These are phyloP conservation scores for Tardiomyces digboiensis DNA, from an alignment of 1,139 yeast genomes.

Conservation along the genomic window DNA sequence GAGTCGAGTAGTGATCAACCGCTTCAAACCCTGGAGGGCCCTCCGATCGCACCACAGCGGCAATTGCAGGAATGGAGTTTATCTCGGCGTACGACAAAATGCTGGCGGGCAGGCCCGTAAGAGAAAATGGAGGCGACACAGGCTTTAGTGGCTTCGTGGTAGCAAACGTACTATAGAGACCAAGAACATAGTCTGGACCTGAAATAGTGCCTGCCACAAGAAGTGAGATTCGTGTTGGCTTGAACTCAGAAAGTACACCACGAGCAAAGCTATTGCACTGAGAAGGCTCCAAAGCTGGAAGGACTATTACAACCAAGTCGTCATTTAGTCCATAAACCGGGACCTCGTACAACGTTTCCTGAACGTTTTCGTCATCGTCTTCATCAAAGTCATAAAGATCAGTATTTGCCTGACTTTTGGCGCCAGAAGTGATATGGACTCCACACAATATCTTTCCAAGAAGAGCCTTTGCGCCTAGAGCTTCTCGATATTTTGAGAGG, in stretches of 20 bases:
- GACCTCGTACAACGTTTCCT: not conserved
- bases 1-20: conserved; percentile 14
- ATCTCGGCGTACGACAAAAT: conserved; percentile 14
- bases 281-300: conserved; percentile 9
- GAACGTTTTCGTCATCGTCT: conserved; percentile 2
- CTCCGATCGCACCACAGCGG: conserved; percentile 19
- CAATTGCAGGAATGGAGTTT: conserved; percentile 10
- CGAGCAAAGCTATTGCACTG: conserved; percentile 10
- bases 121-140: conserved; percentile 16
- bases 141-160: not conserved
- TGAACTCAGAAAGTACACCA: conserved; percentile 5
- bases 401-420: not conserved
- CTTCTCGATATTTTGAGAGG: not conserved
- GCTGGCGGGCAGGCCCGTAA: conserved; percentile 20
- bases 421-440: not conserved
- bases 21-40: conserved; percentile 22
- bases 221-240: not conserved
- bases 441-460: not conserved
- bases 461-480: not conserved
- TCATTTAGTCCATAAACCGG: not conserved
- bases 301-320: not conserved
- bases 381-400: conserved; percentile 9
- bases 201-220: not conserved
- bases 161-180: not conserved
- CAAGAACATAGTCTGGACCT: not conserved